Conservation (phyloP, 164 flowering plant species). For the Chloranthus sessilifolius region DNA sequence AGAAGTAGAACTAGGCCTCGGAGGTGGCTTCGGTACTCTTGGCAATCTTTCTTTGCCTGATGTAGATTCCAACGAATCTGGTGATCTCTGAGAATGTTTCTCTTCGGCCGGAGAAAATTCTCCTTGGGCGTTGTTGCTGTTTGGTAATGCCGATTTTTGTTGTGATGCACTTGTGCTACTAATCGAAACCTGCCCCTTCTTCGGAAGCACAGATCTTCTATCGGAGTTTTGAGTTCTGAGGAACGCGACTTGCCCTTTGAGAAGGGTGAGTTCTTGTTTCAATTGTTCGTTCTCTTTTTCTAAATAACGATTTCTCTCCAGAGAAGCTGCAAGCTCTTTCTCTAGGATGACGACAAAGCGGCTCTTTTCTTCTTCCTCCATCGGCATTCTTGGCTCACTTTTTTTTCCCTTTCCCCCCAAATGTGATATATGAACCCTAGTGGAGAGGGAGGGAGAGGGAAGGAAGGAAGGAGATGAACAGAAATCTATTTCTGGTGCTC, state of each 20-base stretch:
- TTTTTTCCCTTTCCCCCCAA: no score
- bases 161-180: slow-evolving; percentile 15
- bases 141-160: slow-evolving; percentile 19
- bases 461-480: no score
- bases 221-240: slow-evolving; percentile 47
- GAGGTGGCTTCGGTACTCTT: slow-evolving; percentile 33
- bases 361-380: slow-evolving; percentile 14
- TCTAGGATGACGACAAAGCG: slow-evolving; percentile 25
- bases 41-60: slow-evolving; percentile 17
- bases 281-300: slow-evolving; percentile 62
- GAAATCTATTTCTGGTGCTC: no score
- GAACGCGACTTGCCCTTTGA: slow-evolving; percentile 35
- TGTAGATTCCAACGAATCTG: slow-evolving; percentile 15
- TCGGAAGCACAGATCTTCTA: slow-evolving; percentile 45
- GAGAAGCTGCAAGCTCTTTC: slow-evolving; percentile 38
- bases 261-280: slow-evolving; percentile 43
- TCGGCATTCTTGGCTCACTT: slow-evolving; percentile 40
- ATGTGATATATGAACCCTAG: no score
- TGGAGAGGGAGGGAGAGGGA: no score
- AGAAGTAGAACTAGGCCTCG: slow-evolving; percentile 21
- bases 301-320: slow-evolving; percentile 29
- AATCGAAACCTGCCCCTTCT: slow-evolving; percentile 39
- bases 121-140: slow-evolving; percentile 12
- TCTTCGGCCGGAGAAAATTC: slow-evolving; percentile 10
- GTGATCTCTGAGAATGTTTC: slow-evolving; percentile 2